phyloP scores from a whole-genome alignment of 495 filamentous ascomycete species.

The Neurospora sp. region DNA sequence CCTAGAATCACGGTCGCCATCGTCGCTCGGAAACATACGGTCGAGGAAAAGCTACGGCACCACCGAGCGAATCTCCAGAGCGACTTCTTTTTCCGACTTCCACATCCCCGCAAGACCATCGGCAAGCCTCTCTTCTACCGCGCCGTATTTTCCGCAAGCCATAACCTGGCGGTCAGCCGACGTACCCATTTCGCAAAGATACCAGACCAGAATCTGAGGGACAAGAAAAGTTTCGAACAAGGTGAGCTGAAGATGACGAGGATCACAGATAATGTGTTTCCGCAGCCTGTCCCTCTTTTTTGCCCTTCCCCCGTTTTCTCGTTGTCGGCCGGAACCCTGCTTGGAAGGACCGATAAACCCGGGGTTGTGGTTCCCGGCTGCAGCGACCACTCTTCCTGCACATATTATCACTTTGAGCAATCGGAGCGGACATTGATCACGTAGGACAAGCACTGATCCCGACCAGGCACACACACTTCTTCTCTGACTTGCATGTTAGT shows the following conservation, averaged over 20 bases:
- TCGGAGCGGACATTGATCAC: conserved; percentile 9
- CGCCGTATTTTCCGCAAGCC: not conserved
- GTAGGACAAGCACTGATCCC: conserved; percentile 14
- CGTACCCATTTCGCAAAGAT: not conserved
- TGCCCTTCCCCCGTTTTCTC: not conserved
- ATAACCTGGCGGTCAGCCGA: not conserved
- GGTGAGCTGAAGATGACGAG: not conserved
- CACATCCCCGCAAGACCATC: not conserved
- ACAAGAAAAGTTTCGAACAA: not conserved
- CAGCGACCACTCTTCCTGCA: conserved; percentile 6
- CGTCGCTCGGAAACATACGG: not conserved
- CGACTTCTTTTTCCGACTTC: not conserved
- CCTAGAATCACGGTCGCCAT: not conserved
- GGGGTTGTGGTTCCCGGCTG: conserved; percentile 5
- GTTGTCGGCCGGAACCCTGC: not conserved
- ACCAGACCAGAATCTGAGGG: not conserved
- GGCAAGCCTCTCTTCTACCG: not conserved
- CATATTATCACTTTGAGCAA: conserved; percentile 9
- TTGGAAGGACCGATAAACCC: conserved; percentile 2
- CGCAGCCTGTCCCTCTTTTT: not conserved
- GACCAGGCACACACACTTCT: conserved; percentile 8
- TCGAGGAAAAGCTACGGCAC: not conserved
- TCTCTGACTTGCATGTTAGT: conserved; percentile 14
- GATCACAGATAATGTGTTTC: not conserved
- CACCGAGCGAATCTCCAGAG: not conserved